phyloP scores from a whole-genome alignment of 768 basidiomycete species.

The Auricularia heimuer region DNA sequence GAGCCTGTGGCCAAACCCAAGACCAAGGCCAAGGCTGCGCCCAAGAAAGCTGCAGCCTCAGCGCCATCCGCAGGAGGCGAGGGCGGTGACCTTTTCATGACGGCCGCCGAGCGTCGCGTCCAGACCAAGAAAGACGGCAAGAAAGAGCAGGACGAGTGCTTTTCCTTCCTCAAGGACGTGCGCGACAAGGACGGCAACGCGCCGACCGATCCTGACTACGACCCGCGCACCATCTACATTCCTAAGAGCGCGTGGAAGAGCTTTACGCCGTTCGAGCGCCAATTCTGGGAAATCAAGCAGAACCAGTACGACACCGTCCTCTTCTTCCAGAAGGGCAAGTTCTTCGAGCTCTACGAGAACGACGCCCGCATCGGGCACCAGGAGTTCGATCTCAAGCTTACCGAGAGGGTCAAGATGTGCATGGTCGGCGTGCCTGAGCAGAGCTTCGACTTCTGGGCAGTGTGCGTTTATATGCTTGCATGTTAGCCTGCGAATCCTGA shows the following conservation, averaged over 20 bases:
- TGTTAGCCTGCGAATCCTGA: background rate
- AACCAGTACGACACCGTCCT: slow-evolving; percentile 93
- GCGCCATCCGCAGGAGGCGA: background rate
- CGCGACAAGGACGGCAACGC: slow-evolving; percentile 73
- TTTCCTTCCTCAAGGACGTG: slow-evolving; percentile 58
- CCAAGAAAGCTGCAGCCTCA: slow-evolving; percentile 27
- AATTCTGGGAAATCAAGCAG: slow-evolving; percentile 94
- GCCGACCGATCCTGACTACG: slow-evolving; percentile 79
- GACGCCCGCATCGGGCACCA: slow-evolving; percentile 90
- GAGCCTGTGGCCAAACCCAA: slow-evolving; percentile 7
- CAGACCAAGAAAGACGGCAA: slow-evolving; percentile 76
- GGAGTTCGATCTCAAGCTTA: slow-evolving; percentile 90
- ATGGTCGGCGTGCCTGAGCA: slow-evolving; percentile 98
- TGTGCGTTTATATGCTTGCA: slow-evolving; percentile 37
- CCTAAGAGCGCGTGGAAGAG: slow-evolving; percentile 65
- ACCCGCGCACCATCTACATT: slow-evolving; percentile 79
- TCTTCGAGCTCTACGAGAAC: slow-evolving; percentile 77
- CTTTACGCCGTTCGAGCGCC: slow-evolving; percentile 95
- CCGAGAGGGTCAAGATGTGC: slow-evolving; percentile 92
- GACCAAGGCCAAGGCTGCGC: slow-evolving; percentile 9
- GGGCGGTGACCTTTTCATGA: slow-evolving; percentile 44
- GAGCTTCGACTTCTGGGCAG: slow-evolving; percentile 88
- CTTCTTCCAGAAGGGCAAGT: slow-evolving; percentile 99
- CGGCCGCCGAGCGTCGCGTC: slow-evolving; percentile 70
- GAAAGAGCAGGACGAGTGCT: slow-evolving; percentile 68